Conservation (phyloP, 1,139 yeast species). For the Suhomyces chickasaworum region DNA sequence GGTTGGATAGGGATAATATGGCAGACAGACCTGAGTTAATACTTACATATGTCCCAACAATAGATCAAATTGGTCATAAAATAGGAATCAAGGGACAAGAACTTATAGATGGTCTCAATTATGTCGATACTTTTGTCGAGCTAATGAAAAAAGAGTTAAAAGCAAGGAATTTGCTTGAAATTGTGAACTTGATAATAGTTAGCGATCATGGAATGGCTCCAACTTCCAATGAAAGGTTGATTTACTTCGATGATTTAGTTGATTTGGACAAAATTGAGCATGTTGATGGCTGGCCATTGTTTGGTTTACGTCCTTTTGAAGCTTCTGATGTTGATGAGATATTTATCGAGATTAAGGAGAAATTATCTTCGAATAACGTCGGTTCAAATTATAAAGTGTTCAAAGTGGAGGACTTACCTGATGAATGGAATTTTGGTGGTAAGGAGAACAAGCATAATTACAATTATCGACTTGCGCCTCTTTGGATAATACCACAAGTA, state of each 20-base stretch:
- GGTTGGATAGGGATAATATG: slow-evolving; percentile 62
- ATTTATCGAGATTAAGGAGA: slow-evolving; percentile 32
- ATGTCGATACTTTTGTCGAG: slow-evolving; percentile 68
- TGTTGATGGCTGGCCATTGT: slow-evolving; percentile 88
- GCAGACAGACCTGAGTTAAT: slow-evolving; percentile 70
- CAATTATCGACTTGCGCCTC: slow-evolving; percentile 70
- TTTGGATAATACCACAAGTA: slow-evolving; percentile 81
- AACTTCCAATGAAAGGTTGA: slow-evolving; percentile 63
- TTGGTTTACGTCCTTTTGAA: slow-evolving; percentile 65
- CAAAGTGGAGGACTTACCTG: slow-evolving; percentile 60
- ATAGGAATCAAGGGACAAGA: slow-evolving; percentile 67
- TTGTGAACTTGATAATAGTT: slow-evolving; percentile 74
- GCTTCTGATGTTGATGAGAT: slow-evolving; percentile 39
- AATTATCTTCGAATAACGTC: slow-evolving; percentile 26
- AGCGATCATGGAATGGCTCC: slow-evolving; percentile 97
- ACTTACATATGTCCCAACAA: slow-evolving; percentile 78
- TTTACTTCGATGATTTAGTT: slow-evolving; percentile 69
- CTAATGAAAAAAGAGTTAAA: slow-evolving; percentile 49
- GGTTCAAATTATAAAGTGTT: slow-evolving; percentile 47
- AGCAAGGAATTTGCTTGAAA: slow-evolving; percentile 56
- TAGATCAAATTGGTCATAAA: slow-evolving; percentile 74
- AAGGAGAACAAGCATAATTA: slow-evolving; percentile 40
- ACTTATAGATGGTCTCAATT: slow-evolving; percentile 52
- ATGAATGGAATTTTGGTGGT: slow-evolving; percentile 69
- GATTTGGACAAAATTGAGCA: slow-evolving; percentile 58